Evolutionary conservation across 2,329 filamentous ascomycete genomes (phyloP).

Genomic region (Rhinocladiella similis): DNA sequence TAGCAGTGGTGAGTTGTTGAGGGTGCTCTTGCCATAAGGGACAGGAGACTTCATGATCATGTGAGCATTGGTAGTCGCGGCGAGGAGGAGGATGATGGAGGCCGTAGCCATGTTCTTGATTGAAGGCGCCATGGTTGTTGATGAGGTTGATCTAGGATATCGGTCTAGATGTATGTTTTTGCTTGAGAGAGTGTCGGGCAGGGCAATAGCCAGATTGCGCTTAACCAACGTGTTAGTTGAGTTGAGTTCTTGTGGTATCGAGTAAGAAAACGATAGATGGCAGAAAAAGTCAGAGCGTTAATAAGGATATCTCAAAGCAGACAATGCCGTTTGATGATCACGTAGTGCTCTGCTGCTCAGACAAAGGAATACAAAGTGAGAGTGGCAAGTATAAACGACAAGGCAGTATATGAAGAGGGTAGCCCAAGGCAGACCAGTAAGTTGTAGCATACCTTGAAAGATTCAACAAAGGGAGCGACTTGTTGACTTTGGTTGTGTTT

Average conservation of each 20-base stretch:
- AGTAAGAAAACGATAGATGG: neutral
- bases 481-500: conserved; percentile 14
- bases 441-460: conserved; percentile 3
- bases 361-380: conserved; percentile 10
- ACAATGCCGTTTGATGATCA: conserved; percentile 4
- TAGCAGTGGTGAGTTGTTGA: conserved; percentile 66
- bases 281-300: neutral
- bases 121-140: conserved; percentile 18
- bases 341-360: neutral
- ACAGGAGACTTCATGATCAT: conserved; percentile 70
- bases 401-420: neutral
- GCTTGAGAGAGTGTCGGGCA: conserved; percentile 15
- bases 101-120: conserved; percentile 38
- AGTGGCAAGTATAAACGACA: neutral
- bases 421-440: neutral
- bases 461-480: conserved; percentile 11
- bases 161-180: conserved; percentile 2
- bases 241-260: neutral
- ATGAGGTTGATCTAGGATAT: neutral
- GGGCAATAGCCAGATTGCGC: conserved; percentile 22
- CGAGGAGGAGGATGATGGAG: conserved; percentile 52
- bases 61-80: conserved; percentile 67
- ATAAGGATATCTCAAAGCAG: neutral
- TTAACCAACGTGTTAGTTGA: conserved; percentile 14
- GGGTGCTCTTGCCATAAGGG: conserved; percentile 56